These are phyloP conservation scores for Diaporthe batatas DNA, from an alignment of 2,329 filamentous ascomycete species.

Conservation along the genomic window DNA sequence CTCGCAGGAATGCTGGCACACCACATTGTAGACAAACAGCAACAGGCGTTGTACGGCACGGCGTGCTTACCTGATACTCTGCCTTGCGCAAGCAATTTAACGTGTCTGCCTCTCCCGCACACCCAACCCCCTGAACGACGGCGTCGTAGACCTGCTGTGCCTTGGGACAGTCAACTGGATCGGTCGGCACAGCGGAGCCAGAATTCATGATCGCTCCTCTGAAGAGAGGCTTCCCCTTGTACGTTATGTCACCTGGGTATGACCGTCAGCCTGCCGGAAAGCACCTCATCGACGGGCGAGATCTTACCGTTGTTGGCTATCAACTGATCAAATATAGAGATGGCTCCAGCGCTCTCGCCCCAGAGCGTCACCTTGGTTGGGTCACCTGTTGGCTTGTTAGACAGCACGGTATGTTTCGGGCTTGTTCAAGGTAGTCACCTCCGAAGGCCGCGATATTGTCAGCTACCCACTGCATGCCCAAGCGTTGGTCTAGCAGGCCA, in stretches of 20 bases:
- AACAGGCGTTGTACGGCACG: background rate
- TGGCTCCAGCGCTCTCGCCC: slow-evolving; percentile 79
- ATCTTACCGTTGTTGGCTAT: slow-evolving; percentile 68
- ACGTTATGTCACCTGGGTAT: slow-evolving; percentile 72
- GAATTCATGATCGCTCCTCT: slow-evolving; percentile 84
- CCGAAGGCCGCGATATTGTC: slow-evolving; percentile 84
- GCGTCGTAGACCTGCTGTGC: slow-evolving; percentile 74
- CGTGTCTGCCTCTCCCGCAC: slow-evolving; percentile 67
- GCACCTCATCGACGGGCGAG: background rate
- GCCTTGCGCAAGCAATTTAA: slow-evolving; percentile 75
- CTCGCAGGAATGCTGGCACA: no score
- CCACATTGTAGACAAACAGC: background rate
- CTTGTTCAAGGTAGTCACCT: slow-evolving; percentile 64
- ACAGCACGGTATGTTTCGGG: no score
- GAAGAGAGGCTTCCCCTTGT: slow-evolving; percentile 82
- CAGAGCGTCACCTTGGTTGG: slow-evolving; percentile 82
- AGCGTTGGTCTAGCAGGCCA: slow-evolving; percentile 79
- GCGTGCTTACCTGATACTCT: slow-evolving; percentile 59
- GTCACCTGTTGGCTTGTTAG: slow-evolving; percentile 12
- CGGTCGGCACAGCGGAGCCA: slow-evolving; percentile 72
- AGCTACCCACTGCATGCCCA: slow-evolving; percentile 81
- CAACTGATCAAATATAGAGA: slow-evolving; percentile 84
- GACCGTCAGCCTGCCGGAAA: background rate
- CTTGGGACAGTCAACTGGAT: slow-evolving; percentile 74
- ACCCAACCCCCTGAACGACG: slow-evolving; percentile 73